Base-by-base conservation (phyloP, 257 asterid species). In the Avicennia marina region DNA sequence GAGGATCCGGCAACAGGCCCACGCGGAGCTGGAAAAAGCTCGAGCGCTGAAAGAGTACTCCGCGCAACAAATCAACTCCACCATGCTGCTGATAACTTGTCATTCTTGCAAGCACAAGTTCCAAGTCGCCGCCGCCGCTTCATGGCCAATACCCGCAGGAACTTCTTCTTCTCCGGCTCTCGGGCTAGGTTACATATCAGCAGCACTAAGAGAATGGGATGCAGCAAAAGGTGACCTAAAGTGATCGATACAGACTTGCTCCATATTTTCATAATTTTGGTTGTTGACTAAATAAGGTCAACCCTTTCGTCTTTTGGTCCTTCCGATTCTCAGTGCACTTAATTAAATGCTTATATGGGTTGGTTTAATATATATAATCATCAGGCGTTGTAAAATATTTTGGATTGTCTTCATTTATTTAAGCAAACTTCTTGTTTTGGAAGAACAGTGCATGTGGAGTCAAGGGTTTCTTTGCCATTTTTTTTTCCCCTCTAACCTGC, bases 21-120 rank as follows among this genome's bases (percentile, higher is more conserved):
- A 57, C 31, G 64, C 58, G 19, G 95, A 86, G 65, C 69, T 83
- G 6, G 84, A 72, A 27, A 83, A 73, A 9, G 95, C 95, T 11
- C 75, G 56, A 10, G 63, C 62, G 1, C 34, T 81, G 55, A 81
- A 68, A 65, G 81, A 79, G 18, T 65, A 81, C 21, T 84, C 95
- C 11, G 46, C 75, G 0, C 69, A 54, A 75, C 67, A 65, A 40
- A 75, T 77, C n/a, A 79, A 73, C 26, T 64, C 78, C n/a, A 69
- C 86, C 46, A 68, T 81, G 20, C 53, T 75, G 11, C 77, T 80
- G 55, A 75, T 86, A 58, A 86, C 94, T 24, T 86, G 95, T 66
- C 76, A 79, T 53, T 63, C 75, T 51, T 86, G 95, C 67, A 79
- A 76, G 75, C 66, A 72, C 31, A 70, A 69, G 20, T 78, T 71